Percentiles rank a stretch among this genome's conserved stretches.
Conservation (phyloP, 129 eudicot genomes). For the Lactuca sativa region DNA sequence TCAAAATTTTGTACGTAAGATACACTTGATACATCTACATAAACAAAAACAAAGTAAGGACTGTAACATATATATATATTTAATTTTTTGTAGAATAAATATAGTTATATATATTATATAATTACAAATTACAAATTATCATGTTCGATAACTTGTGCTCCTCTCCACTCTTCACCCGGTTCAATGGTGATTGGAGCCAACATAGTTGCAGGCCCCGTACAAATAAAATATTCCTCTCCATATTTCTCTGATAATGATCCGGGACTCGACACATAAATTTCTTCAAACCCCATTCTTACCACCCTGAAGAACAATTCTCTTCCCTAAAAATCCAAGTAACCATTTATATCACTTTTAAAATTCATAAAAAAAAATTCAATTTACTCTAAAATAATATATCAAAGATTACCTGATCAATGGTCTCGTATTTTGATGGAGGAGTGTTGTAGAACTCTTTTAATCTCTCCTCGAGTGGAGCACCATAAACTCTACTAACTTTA, state of each 20-base stretch:
- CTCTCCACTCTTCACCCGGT: slow-evolving; percentile 95
- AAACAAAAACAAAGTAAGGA: background rate
- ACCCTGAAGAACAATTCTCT: slow-evolving; percentile 70
- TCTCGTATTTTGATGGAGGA: slow-evolving; percentile 81
- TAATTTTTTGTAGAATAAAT: background rate
- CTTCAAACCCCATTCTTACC: slow-evolving; percentile 82
- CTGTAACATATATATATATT: background rate
- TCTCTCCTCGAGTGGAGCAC: slow-evolving; percentile 70
- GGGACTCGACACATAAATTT: slow-evolving; percentile 78
- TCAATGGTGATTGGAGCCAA: slow-evolving; percentile 69
- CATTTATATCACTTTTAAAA: background rate
- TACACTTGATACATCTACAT: slow-evolving; percentile 19
- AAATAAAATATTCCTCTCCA: slow-evolving; percentile 74
- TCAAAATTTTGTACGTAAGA: background rate
- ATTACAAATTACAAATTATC: slow-evolving; percentile 78
- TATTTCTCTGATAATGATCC: slow-evolving; percentile 67
- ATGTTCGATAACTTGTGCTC: slow-evolving; percentile 89
- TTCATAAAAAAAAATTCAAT: background rate
- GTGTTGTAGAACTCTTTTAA: slow-evolving; percentile 51
- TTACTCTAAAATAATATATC: background rate
- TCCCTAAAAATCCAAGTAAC: slow-evolving; percentile 46
- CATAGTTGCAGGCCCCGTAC: slow-evolving; percentile 82
- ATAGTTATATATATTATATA: slow-evolving; percentile 9
- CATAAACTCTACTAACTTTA: slow-evolving; percentile 86
- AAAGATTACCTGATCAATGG: slow-evolving; percentile 69